Conservation (phyloP, 2,329 filamentous ascomycete species). For the Ceratocystis cacaofunesta region DNA sequence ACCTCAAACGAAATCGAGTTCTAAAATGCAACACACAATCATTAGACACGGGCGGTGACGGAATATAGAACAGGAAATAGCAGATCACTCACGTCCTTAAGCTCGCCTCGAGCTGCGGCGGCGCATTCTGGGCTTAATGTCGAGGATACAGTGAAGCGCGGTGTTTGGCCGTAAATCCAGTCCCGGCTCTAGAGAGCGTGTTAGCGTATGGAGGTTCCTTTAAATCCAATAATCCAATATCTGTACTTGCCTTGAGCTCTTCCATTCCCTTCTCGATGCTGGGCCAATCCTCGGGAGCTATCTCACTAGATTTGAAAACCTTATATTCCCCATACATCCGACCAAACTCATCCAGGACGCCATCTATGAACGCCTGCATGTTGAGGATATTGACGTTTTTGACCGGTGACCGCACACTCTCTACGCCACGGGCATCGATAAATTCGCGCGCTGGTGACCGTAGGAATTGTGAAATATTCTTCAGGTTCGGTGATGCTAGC, state of each 20-base stretch:
- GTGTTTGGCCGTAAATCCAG: constrained; percentile 79
- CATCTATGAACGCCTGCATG: constrained; percentile 32
- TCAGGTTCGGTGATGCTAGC: constrained; percentile 59
- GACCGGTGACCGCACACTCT: constrained; percentile 76
- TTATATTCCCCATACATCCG: constrained; percentile 44
- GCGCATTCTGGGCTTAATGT: constrained; percentile 44
- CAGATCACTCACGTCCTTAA: constrained; percentile 29
- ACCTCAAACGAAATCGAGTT: constrained; percentile 26
- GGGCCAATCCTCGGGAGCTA: constrained; percentile 29
- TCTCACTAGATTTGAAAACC: constrained; percentile 35
- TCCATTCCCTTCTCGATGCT: constrained; percentile 44
- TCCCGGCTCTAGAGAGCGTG: constrained; percentile 37
- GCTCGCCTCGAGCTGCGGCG: constrained; percentile 37
- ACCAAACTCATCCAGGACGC: constrained; percentile 50
- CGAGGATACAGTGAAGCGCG: constrained; percentile 60
- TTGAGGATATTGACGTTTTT: constrained; percentile 53
- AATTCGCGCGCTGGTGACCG: constrained; percentile 62
- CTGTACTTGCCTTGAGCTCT: constrained; percentile 41
- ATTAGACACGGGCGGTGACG: background rate
- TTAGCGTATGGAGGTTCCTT: constrained; percentile 16
- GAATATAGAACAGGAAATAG: background rate
- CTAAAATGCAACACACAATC: constrained; percentile 3
- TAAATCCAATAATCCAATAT: background rate
- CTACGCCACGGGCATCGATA: constrained; percentile 71
- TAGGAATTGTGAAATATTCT: constrained; percentile 52